phyloP scores from a whole-genome alignment of 225 moss, liverwort and hornwort species.

The Rhytidiadelphus loreus region DNA sequence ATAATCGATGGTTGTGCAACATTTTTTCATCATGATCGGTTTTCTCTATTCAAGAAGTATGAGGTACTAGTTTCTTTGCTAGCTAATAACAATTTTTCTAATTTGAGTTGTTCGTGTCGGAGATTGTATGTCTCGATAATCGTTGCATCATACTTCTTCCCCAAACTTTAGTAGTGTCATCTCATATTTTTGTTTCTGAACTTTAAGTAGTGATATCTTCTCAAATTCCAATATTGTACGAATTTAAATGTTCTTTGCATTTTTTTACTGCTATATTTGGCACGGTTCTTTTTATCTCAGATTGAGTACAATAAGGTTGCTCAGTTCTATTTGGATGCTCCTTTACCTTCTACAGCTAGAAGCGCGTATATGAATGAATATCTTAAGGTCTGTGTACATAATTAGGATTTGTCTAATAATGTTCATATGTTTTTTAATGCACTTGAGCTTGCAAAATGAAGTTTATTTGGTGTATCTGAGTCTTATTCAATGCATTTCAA shows the following conservation, averaged over 20 bases:
- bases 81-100: background rate
- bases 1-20: conserved; percentile 86
- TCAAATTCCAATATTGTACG: background rate
- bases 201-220: background rate
- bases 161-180: background rate
- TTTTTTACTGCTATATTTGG: background rate
- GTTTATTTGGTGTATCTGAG: background rate
- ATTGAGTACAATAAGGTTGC: conserved; percentile 85
- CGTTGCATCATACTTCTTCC: background rate
- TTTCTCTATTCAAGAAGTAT: conserved; percentile 70
- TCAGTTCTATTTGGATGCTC: conserved; percentile 45
- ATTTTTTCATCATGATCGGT: conserved; percentile 58
- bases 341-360: conserved; percentile 41
- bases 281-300: conserved; percentile 4
- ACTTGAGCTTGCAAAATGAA: background rate
- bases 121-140: background rate
- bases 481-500: background rate
- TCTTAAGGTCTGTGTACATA: conserved; percentile 32
- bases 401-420: background rate
- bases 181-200: background rate
- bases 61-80: conserved; percentile 22
- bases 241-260: background rate
- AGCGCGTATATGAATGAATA: conserved; percentile 58
- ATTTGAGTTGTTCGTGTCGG: background rate
- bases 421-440: background rate